Percentiles rank a stretch among this genome's conserved stretches.
Evolutionary conservation across 768 basidiomycete species (phyloP).

Genomic region (Leucocoprinus sp.): DNA sequence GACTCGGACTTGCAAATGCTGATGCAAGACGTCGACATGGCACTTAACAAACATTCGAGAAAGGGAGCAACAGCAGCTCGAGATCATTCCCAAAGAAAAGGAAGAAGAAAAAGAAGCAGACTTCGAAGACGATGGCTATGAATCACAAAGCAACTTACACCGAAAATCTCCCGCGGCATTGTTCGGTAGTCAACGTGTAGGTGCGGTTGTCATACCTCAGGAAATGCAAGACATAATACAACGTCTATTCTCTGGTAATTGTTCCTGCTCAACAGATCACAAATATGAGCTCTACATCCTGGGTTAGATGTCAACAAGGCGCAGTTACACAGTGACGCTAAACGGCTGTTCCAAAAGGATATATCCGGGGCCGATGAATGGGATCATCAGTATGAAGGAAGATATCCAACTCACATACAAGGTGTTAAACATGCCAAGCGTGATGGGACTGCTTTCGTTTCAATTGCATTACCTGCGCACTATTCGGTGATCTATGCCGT

Average conservation of each 20-base stretch:
- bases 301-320: slow-evolving; percentile 53
- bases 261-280: slow-evolving; percentile 5
- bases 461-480: slow-evolving; percentile 79
- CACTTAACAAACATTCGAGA: slow-evolving; percentile 36
- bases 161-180: slow-evolving; percentile 75
- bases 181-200: slow-evolving; percentile 69
- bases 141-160: slow-evolving; percentile 25
- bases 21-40: slow-evolving; percentile 61
- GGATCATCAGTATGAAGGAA: slow-evolving; percentile 46
- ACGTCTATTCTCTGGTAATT: slow-evolving; percentile 56
- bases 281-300: slow-evolving; percentile 6
- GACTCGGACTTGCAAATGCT: slow-evolving; percentile 60
- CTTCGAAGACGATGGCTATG: slow-evolving; percentile 25
- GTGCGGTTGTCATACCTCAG: slow-evolving; percentile 61
- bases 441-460: slow-evolving; percentile 80
- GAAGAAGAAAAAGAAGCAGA: slow-evolving; percentile 25
- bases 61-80: slow-evolving; percentile 40
- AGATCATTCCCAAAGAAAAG: slow-evolving; percentile 29
- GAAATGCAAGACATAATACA: slow-evolving; percentile 65
- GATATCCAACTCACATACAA: slow-evolving; percentile 55
- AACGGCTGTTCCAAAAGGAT: slow-evolving; percentile 52
- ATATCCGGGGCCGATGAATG: slow-evolving; percentile 33
- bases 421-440: slow-evolving; percentile 50
- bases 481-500: slow-evolving; percentile 78
- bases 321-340: slow-evolving; percentile 60